Conservation (phyloP, 140 eudicot species). For the Oenanthe javanica region DNA sequence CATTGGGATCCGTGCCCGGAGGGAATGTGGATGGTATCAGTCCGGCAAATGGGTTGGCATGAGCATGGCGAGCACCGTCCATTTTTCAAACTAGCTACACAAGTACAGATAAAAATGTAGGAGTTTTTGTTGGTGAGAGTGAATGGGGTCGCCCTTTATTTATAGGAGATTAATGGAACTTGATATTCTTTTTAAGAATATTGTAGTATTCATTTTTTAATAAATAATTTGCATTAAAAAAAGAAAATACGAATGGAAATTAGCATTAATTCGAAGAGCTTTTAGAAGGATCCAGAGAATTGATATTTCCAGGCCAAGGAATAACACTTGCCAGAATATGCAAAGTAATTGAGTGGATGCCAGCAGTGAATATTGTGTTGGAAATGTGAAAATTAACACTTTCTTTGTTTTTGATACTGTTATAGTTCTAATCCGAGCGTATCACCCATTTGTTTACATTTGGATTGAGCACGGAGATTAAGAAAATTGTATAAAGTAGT, state of each 20-base stretch:
- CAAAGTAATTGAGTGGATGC: not conserved
- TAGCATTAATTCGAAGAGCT: not conserved
- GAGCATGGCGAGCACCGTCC: not conserved
- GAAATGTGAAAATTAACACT: not conserved
- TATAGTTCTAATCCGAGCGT: too few species aligned
- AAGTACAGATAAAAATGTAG: not conserved
- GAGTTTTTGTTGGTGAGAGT: not conserved
- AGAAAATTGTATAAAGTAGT: too few species aligned
- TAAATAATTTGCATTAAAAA: not conserved
- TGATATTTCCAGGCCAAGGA: not conserved
- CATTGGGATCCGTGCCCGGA: slow-evolving; percentile 84
- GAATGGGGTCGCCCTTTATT: not conserved
- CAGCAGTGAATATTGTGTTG: not conserved
- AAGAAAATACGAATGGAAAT: too few species aligned
- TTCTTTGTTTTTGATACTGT: too few species aligned
- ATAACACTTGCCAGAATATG: not conserved
- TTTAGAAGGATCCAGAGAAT: not conserved
- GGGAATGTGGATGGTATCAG: slow-evolving; percentile 79
- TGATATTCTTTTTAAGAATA: not conserved
- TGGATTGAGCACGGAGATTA: too few species aligned
- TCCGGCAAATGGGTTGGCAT: slow-evolving; percentile 63
- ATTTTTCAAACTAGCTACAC: not conserved
- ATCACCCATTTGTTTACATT: too few species aligned
- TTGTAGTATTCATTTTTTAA: not conserved
- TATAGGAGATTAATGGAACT: too few species aligned